These are phyloP conservation scores for Nakazawaea anatomiae DNA, from an alignment of 805 yeast genomes.

Conservation along the genomic window DNA sequence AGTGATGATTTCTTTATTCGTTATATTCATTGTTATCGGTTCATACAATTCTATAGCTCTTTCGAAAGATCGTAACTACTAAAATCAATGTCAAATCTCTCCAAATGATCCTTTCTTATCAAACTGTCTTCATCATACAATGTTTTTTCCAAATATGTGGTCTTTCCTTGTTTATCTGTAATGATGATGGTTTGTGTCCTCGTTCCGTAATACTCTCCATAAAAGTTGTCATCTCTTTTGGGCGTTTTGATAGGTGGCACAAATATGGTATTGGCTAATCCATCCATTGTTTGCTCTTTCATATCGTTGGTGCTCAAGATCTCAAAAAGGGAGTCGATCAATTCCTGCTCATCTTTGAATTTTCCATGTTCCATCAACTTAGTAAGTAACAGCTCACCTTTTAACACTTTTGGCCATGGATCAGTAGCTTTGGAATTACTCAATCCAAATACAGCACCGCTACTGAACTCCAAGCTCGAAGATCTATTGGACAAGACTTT, in stretches of 20 bases:
- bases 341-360: conserved; percentile 23
- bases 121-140: conserved; percentile 30
- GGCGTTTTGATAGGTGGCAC: conserved; percentile 56
- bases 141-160: conserved; percentile 59
- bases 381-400: conserved; percentile 60
- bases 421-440: conserved; percentile 54
- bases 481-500: conserved; percentile 45
- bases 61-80: too few species aligned
- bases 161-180: conserved; percentile 41
- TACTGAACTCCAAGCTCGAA: conserved; percentile 16
- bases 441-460: conserved; percentile 42
- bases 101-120: background rate
- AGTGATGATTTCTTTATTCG: too few species aligned
- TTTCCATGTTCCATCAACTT: conserved; percentile 23
- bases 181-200: conserved; percentile 78
- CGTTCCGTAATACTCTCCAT: conserved; percentile 73
- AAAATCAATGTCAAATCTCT: background rate
- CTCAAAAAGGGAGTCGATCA: conserved; percentile 48
- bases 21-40: too few species aligned
- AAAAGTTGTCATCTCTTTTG: conserved; percentile 19
- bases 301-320: conserved; percentile 42
- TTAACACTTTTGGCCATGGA: conserved; percentile 70
- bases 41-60: too few species aligned
- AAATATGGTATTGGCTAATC: conserved; percentile 55
- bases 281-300: conserved; percentile 26